These are phyloP conservation scores for Lentinula detonsa DNA, from an alignment of 768 basidiomycete genomes.

Conservation along the genomic window DNA sequence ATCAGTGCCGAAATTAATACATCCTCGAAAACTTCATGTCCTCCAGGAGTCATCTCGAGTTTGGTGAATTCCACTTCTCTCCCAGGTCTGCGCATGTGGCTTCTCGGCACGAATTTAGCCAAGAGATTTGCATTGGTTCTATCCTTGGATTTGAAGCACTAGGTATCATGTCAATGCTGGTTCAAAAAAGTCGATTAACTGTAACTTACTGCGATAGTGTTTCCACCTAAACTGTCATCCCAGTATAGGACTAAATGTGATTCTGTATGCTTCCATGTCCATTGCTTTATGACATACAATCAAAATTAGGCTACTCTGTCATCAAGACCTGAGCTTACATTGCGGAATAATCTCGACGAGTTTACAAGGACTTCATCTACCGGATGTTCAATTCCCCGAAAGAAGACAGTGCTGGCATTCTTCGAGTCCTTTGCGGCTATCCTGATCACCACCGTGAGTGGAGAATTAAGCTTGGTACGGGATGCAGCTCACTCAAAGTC, in stretches of 20 bases:
- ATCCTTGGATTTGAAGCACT: constrained; percentile 38
- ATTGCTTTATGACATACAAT: constrained; percentile 17
- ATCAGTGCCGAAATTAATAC: constrained; percentile 35
- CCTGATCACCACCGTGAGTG: constrained; percentile 11
- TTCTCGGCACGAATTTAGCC: constrained; percentile 33
- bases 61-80: constrained; percentile 25
- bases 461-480: not conserved
- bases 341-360: constrained; percentile 27
- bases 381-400: constrained; percentile 30
- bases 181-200: not conserved
- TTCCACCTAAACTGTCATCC: constrained; percentile 27
- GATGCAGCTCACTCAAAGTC: constrained; percentile 37
- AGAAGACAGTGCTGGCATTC: constrained; percentile 25
- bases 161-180: not conserved
- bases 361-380: constrained; percentile 28
- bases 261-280: constrained; percentile 28
- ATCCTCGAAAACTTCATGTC: constrained; percentile 35
- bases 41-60: constrained; percentile 31
- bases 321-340: constrained; percentile 15
- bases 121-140: constrained; percentile 24
- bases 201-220: constrained; percentile 15
- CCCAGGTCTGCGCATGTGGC: constrained; percentile 26
- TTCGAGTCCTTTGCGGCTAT: constrained; percentile 23
- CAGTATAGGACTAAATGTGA: constrained; percentile 22
- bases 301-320: constrained; percentile 2